phyloP scores from a whole-genome alignment of 805 yeast genomes.

The Candida gorgasii region DNA sequence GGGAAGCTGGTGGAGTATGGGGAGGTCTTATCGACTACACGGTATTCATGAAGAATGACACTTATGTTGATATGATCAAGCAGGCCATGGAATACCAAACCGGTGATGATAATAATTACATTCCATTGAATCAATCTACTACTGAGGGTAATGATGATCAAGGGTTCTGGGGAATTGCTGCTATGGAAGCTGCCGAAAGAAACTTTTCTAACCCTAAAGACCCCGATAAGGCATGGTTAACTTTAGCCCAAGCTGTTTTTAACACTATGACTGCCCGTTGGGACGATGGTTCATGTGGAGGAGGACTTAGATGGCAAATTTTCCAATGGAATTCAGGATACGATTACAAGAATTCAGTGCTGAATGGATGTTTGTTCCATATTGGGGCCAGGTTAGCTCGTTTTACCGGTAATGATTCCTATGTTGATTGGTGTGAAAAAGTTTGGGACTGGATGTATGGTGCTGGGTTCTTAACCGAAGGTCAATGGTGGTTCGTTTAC shows the following conservation, averaged over 20 bases:
- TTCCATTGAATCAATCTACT: slow-evolving; percentile 84
- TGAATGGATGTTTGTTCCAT: slow-evolving; percentile 47
- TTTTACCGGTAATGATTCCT: slow-evolving; percentile 39
- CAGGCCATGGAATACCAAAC: slow-evolving; percentile 71
- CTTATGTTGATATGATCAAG: slow-evolving; percentile 59
- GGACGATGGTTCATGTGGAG: slow-evolving; percentile 39
- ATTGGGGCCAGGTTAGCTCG: slow-evolving; percentile 47
- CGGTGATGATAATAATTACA: slow-evolving; percentile 66
- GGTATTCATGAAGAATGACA: slow-evolving; percentile 65
- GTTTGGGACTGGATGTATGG: slow-evolving; percentile 49
- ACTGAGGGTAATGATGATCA: slow-evolving; percentile 99
- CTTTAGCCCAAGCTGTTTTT: slow-evolving; percentile 43
- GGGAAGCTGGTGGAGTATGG: slow-evolving; percentile 98
- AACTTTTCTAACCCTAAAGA: slow-evolving; percentile 63
- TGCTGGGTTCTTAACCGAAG: slow-evolving; percentile 44
- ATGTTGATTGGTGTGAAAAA: slow-evolving; percentile 42
- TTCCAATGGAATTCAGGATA: slow-evolving; percentile 51
- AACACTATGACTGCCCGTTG: slow-evolving; percentile 48
- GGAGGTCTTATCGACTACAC: slow-evolving; percentile 82
- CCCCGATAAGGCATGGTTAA: slow-evolving; percentile 37
- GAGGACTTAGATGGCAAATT: slow-evolving; percentile 51
- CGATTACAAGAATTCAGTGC: slow-evolving; percentile 45
- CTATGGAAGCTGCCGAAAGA: slow-evolving; percentile 88
- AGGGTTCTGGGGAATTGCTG: slow-evolving; percentile 95
- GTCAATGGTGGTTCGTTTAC: slow-evolving; percentile 53